These are phyloP conservation scores for Tetracentron sinense DNA, from an alignment of 164 flowering plant species.

Conservation along the genomic window DNA sequence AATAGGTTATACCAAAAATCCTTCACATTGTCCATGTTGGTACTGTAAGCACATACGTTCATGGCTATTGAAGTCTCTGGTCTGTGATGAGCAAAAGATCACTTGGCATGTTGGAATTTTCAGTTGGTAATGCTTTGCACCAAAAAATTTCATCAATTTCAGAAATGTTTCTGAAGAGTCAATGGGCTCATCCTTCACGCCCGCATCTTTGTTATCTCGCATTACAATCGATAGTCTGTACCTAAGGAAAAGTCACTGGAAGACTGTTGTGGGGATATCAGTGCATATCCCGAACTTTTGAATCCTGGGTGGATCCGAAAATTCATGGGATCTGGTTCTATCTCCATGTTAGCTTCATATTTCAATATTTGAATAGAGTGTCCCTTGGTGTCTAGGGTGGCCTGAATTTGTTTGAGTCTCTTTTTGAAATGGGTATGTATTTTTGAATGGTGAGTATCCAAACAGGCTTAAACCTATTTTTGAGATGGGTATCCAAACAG, in stretches of 20 bases:
- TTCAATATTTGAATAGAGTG: neutral
- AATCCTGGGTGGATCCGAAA: neutral
- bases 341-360: neutral
- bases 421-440: slow-evolving; percentile 56
- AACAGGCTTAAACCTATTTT: too few species aligned
- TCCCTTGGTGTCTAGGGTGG: neutral
- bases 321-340: slow-evolving; percentile 8
- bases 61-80: slow-evolving; percentile 1
- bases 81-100: slow-evolving; percentile 4
- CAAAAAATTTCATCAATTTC: slow-evolving; percentile 37
- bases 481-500: too few species aligned
- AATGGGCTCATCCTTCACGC: slow-evolving; percentile 5
- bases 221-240: slow-evolving; percentile 2
- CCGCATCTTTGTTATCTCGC: neutral
- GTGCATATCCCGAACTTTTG: neutral
- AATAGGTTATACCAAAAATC: slow-evolving; percentile 27
- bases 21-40: slow-evolving; percentile 5
- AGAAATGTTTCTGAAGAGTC: slow-evolving; percentile 15
- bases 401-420: slow-evolving; percentile 17
- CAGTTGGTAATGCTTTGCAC: slow-evolving; percentile 19
- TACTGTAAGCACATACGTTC: neutral
- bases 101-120: slow-evolving; percentile 9
- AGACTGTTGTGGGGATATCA: slow-evolving; percentile 21
- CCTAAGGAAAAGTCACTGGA: slow-evolving; percentile 18
- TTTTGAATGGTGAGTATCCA: too few species aligned